Percentiles rank a stretch among this genome's conserved stretches.
These are phyloP conservation scores for Plasmodium fragile DNA, from an alignment of 169 alveolate genomes.

Conservation along the genomic window DNA sequence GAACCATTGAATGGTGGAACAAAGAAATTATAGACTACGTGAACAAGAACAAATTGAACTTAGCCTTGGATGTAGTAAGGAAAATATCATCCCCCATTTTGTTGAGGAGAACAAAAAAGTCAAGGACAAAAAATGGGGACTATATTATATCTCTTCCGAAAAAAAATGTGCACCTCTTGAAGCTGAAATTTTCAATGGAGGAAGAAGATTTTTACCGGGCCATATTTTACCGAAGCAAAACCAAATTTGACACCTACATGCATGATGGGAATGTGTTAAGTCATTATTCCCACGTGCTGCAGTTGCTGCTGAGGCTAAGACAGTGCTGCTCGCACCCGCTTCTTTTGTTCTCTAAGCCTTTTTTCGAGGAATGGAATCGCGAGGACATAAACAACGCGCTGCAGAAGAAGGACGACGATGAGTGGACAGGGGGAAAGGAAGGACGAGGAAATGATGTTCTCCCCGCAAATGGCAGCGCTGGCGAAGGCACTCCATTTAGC, in stretches of 20 bases:
- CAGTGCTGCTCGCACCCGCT: constrained; percentile 89
- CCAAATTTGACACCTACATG: constrained; percentile 82
- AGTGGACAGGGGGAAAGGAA: not conserved
- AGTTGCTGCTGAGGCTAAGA: constrained; percentile 86
- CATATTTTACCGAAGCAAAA: constrained; percentile 79
- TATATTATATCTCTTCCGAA: constrained; percentile 89
- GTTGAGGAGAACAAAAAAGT: constrained; percentile 92
- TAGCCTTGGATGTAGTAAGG: constrained; percentile 79
- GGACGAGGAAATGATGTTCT: not conserved
- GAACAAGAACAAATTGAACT: constrained; percentile 79
- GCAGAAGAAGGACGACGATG: not conserved
- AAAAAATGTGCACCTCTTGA: constrained; percentile 84
- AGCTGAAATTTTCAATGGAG: constrained; percentile 83
- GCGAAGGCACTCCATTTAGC: not conserved
- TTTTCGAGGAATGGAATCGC: constrained; percentile 69
- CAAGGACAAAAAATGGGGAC: constrained; percentile 85
- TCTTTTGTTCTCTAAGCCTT: constrained; percentile 71
- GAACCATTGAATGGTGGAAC: constrained; percentile 87
- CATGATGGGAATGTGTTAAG: constrained; percentile 83
- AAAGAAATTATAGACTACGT: constrained; percentile 79
- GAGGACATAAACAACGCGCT: constrained; percentile 25
- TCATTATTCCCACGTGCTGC: constrained; percentile 87
- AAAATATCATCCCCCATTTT: constrained; percentile 81
- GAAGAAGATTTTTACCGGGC: constrained; percentile 82
- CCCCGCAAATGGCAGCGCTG: not conserved